Base-by-base conservation (phyloP, 306 rosid species). In the Dalbergia cochinchinensis region DNA sequence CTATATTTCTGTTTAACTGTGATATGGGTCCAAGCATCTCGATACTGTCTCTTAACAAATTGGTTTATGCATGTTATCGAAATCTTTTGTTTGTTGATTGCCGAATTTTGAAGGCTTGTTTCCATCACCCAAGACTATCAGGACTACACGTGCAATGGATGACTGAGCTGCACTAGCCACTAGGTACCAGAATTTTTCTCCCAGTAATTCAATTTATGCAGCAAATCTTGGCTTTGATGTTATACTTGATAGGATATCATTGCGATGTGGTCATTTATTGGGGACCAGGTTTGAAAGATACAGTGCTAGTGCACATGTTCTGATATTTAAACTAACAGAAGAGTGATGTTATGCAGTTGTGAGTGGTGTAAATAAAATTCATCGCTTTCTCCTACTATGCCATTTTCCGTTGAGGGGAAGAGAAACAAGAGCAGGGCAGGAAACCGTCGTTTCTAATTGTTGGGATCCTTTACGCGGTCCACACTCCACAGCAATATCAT, bases 11-110 rank as follows among this genome's bases (percentile, higher is more conserved):
- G 71, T 37, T 48, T 50, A 53, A 42, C 50, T 9, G 58, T 41
- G 62, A 53, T 53, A 51, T 58, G 51, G 42, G 71, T 15, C 54
- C 76, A 62, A 71, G 45, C 73, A 13, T 83, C 75, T 65, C 11
- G 16, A 47, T 50, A 65, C 42, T 37, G 39, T 69, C 61, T 67
- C 41, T 61, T 14, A 53, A 12, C 68, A 63, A 62, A 16, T 79
- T 74, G 60, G 50, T 54, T 73, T 35, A 82, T 81, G 18, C 22
- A 26, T 42, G 44, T 11, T 51, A 34, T 71, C 13, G 6, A 1
- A 39, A 73, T 73, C 12, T 66, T 71, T 31, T 39, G 6, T 26
- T 8, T 69, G 63, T 19, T 13, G 60, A 18, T 67, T 54, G 48
- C 47, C 8, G 7, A 61, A 73, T 48, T 34, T 53, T 26, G 31